Conservation (phyloP, 768 basidiomycete genomes). For the Suillus cothurnatus region DNA sequence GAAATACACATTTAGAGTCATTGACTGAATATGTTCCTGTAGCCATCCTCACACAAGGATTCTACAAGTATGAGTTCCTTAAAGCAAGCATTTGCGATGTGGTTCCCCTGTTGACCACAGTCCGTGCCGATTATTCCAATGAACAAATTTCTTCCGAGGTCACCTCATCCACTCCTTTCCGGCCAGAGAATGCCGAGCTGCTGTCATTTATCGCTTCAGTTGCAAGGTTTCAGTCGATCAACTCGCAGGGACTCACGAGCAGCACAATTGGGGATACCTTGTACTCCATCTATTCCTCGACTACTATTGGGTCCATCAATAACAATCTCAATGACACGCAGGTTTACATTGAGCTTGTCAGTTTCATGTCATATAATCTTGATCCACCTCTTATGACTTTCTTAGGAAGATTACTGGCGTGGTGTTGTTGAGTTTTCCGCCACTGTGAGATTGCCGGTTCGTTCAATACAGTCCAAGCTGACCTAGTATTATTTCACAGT, state of each 20-base stretch:
- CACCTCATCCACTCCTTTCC: background rate
- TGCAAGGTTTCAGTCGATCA: background rate
- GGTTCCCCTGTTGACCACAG: background rate
- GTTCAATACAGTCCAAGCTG: background rate
- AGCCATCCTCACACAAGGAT: constrained; percentile 10
- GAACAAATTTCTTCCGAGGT: background rate
- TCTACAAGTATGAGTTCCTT: constrained; percentile 12
- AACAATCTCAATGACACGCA: background rate
- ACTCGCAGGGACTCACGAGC: background rate
- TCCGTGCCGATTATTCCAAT: constrained; percentile 1
- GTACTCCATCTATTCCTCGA: constrained; percentile 4
- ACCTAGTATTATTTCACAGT: background rate
- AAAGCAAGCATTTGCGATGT: constrained; percentile 10
- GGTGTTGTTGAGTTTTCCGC: constrained; percentile 12
- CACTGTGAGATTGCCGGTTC: background rate
- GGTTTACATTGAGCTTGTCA: background rate
- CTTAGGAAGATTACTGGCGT: constrained; percentile 5
- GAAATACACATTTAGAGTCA: background rate
- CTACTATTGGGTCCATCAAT: background rate
- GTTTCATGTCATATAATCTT: background rate
- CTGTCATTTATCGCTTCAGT: constrained; percentile 17
- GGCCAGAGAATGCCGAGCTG: constrained; percentile 9
- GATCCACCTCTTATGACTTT: background rate
- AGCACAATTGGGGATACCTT: background rate
- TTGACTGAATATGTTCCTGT: background rate